Evolutionary conservation across 768 basidiomycete species (phyloP), one percentile per base, ranked within the genome.

Genomic region (Termitomyces sp.): DNA sequence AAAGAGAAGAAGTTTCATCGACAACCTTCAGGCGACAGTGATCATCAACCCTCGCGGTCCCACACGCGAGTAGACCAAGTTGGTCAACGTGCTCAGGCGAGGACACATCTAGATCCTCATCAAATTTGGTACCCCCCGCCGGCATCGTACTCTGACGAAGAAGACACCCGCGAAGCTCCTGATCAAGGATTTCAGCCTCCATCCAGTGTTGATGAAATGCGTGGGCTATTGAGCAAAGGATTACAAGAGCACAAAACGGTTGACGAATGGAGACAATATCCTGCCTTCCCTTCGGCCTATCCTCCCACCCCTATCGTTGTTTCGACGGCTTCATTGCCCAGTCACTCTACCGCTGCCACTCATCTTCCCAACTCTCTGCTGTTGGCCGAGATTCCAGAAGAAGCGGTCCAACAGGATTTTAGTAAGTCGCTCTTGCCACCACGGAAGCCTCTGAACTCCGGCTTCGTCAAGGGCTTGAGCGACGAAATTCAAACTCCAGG

Each of bases 181-280:
- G 16, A 9, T 28, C 18, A 5, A 28, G 18, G 18, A 18, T 32
- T 18, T 54, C 53, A 43, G 4, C 40, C 53, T 32, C 26, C 28
- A 14, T 30, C 28, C 7, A 43, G 28, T 20, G 7, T 6, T 54
- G 40, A n/a, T 32, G 28, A 54, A 54, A 54, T 9, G 8, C 23
- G 36, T 10, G 44, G n/a, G 16, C 35, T 50, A 13, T 63, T 40
- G 3, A 57, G 35, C 9, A 59, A 60, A 55, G 58, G 52, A 18
- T 47, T 32, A 50, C 61, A 36, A 4, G 64, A 58, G 32, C 66
- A 70, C 56, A 69, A 76, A 60, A 75, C 66, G 62, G 67, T 69
- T n/a, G 82, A 87, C 43, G 88, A 91, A 63, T 91, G 88, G 88
- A 74, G 86, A 58, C 75, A 82, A 67, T 91, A 90, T 64, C 88